A percentile compares a stretch with the other conserved stretches of the same genome.
Evolutionary conservation across 2,329 filamentous ascomycete genomes (phyloP).

Genomic region (Domatiomyces globalis): DNA sequence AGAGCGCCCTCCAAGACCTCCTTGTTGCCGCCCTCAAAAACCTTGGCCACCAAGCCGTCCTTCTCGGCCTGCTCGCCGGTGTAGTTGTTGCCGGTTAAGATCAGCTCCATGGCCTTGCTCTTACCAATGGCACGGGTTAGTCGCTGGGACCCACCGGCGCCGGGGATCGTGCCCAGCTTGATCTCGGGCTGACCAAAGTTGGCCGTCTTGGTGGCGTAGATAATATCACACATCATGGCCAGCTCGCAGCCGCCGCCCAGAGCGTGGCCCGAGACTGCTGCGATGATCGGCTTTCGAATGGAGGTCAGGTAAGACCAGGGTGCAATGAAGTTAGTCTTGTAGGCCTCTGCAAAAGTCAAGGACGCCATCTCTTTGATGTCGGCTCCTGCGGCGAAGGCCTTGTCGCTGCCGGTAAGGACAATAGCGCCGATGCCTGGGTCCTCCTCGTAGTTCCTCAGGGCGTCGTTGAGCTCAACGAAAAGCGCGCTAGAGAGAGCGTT

Average conservation of each 20-base stretch:
- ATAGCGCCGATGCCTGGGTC: slow-evolving; percentile 60
- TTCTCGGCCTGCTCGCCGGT: slow-evolving; percentile 68
- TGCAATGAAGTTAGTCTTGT: slow-evolving; percentile 85
- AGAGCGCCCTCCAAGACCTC: slow-evolving; percentile 68
- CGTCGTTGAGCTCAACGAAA: slow-evolving; percentile 75
- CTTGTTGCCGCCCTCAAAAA: slow-evolving; percentile 61
- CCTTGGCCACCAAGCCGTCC: slow-evolving; percentile 78
- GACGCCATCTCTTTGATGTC: slow-evolving; percentile 99
- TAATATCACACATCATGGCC: slow-evolving; percentile 90
- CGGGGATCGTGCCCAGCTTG: slow-evolving; percentile 84
- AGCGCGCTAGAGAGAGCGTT: slow-evolving; percentile 88
- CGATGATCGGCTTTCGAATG: slow-evolving; percentile 87
- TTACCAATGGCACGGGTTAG: slow-evolving; percentile 73
- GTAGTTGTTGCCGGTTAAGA: slow-evolving; percentile 74
- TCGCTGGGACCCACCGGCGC: slow-evolving; percentile 80
- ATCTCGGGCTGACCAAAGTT: slow-evolving; percentile 97
- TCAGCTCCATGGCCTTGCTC: slow-evolving; percentile 78
- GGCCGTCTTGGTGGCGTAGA: slow-evolving; percentile 75
- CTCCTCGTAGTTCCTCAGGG: slow-evolving; percentile 55
- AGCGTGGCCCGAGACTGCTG: slow-evolving; percentile 86
- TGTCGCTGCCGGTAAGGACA: slow-evolving; percentile 74
- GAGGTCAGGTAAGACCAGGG: slow-evolving; percentile 75
- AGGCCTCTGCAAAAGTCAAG: slow-evolving; percentile 75
- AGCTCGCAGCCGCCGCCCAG: slow-evolving; percentile 92
- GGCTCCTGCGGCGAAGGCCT: slow-evolving; percentile 86